These are phyloP conservation scores for Asterophora lycoperdoides DNA, from an alignment of 768 basidiomycete species.

Conservation along the genomic window DNA sequence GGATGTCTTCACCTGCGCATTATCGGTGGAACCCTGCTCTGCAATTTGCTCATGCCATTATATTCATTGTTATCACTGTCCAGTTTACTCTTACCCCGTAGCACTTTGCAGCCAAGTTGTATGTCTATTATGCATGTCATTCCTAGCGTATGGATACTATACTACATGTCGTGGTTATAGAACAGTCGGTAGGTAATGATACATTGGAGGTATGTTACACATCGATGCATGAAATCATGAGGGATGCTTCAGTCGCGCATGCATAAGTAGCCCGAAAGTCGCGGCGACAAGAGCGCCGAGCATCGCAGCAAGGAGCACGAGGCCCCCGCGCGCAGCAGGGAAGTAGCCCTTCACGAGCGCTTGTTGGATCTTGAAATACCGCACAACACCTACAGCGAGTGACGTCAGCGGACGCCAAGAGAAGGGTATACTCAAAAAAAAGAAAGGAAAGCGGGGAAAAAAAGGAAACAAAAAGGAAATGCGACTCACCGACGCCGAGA, in stretches of 20 bases:
- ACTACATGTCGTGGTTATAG: no score
- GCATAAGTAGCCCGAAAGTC: conserved; percentile 5
- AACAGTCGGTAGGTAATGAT: no score
- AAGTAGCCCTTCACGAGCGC: conserved; percentile 11
- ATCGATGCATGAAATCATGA: not conserved
- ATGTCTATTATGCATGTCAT: not conserved
- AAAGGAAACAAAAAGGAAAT: not conserved
- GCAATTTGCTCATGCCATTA: no score
- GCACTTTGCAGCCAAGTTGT: no score
- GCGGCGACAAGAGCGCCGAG: conserved; percentile 8
- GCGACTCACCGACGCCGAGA: conserved; percentile 25
- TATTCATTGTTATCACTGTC: not conserved
- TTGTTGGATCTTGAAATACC: conserved; percentile 14
- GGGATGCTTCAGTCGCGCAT: not conserved
- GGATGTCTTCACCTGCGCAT: no score
- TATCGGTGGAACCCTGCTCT: no score
- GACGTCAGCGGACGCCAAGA: not conserved
- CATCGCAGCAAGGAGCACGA: conserved; percentile 3
- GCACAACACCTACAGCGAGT: not conserved
- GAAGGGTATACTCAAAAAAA: not conserved
- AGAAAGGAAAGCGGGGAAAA: no score
- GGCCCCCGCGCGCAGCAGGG: conserved; percentile 9
- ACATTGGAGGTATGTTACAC: no score
- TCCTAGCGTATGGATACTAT: not conserved
- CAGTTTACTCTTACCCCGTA: no score